A percentile compares a stretch with the other conserved stretches of the same genome.
Conservation (phyloP, 2,329 filamentous ascomycete genomes). For the Geosmithia morbida region DNA sequence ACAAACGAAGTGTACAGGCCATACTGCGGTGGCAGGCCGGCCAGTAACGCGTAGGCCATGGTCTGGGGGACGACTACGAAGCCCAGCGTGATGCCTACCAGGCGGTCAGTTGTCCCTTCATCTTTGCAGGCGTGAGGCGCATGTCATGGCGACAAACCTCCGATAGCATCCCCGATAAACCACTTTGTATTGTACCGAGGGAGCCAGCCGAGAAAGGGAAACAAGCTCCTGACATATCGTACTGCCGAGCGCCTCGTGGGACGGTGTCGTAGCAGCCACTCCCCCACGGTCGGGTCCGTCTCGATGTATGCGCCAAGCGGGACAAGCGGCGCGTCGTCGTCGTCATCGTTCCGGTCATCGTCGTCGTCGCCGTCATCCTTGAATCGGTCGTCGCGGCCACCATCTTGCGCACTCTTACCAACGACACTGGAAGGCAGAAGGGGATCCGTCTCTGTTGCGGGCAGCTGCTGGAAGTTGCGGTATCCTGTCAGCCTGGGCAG, state of each 20-base stretch:
- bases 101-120: too few species aligned
- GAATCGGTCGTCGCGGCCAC: too few species aligned
- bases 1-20: slow-evolving; percentile 85
- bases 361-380: background rate
- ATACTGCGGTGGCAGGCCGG: slow-evolving; percentile 65
- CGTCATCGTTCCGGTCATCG: background rate
- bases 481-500: too few species aligned
- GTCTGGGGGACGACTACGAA: slow-evolving; percentile 78
- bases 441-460: background rate
- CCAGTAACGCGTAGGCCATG: slow-evolving; percentile 87
- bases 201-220: slow-evolving; percentile 89
- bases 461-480: too few species aligned
- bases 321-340: background rate
- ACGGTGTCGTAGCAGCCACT: slow-evolving; percentile 55
- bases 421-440: background rate
- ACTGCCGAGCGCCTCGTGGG: slow-evolving; percentile 41
- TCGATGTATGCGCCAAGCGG: slow-evolving; percentile 19
- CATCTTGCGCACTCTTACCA: too few species aligned
- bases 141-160: too few species aligned
- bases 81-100: slow-evolving; percentile 48
- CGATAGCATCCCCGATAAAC: slow-evolving; percentile 76
- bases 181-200: slow-evolving; percentile 73
- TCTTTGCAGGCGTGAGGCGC: too few species aligned
- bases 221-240: slow-evolving; percentile 56
- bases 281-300: slow-evolving; percentile 57